Percentiles rank a stretch among this genome's conserved stretches.
phyloP scores from a whole-genome alignment of 345 rosid species.

The Kernera saxatilis region DNA sequence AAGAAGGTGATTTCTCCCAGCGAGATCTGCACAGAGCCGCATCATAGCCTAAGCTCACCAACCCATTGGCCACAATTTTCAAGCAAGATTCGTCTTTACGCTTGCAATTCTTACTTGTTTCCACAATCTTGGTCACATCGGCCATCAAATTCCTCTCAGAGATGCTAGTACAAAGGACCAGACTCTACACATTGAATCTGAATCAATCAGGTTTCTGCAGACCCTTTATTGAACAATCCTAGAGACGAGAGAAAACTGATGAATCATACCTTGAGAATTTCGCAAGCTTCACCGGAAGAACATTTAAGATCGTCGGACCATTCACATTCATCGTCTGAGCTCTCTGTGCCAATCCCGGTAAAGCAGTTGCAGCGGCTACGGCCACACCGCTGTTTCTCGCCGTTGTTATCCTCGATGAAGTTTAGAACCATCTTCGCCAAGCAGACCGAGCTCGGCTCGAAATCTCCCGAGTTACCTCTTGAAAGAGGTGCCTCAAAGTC shows the following conservation, averaged over 20 bases:
- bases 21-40: conserved; percentile 77
- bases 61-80: conserved; percentile 48
- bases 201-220: background rate
- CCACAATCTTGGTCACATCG: conserved; percentile 63
- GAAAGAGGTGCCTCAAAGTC: conserved; percentile 26
- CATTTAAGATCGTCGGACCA: conserved; percentile 29
- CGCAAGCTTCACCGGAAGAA: conserved; percentile 45
- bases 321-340: conserved; percentile 76
- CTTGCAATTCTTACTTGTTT: conserved; percentile 58
- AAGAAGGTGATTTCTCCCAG: conserved; percentile 71
- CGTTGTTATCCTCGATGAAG: conserved; percentile 55
- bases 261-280: conserved; percentile 54
- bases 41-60: conserved; percentile 61
- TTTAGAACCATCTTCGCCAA: conserved; percentile 70
- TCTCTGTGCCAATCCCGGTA: conserved; percentile 54
- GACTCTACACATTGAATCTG: conserved; percentile 34
- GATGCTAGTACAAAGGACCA: conserved; percentile 50
- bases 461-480: conserved; percentile 44
- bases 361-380: conserved; percentile 55
- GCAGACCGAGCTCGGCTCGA: conserved; percentile 78
- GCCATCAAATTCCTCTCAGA: conserved; percentile 58
- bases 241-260: background rate
- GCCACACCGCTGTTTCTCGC: conserved; percentile 41
- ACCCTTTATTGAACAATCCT: background rate
- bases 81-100: conserved; percentile 49